Base-by-base conservation (phyloP, 2,329 filamentous ascomycete genomes). In the Apiospora hydei region DNA sequence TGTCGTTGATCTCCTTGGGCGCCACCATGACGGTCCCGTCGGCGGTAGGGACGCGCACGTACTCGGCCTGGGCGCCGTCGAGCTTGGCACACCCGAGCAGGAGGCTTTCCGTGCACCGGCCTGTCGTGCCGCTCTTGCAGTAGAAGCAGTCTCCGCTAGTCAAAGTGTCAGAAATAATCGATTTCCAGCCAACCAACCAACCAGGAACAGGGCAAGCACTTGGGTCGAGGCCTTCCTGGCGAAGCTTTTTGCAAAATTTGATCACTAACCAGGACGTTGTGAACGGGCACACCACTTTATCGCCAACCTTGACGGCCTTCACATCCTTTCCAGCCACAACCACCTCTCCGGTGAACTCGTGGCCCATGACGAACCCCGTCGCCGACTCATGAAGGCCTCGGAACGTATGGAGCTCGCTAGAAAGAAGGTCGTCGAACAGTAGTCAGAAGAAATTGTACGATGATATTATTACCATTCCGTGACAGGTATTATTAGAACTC, bases 381-480 rank as follows among this genome's bases (percentile, higher is more conserved):
- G 82, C 86, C 8, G 91, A 92, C 34, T 90, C 87, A 79, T 97
- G 91, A 77, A 94, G 92, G 47, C 95, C 95, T 66, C 95, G 92
- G 83, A 92, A 98, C 70, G 94, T 91, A 82, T 98, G 95, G 49
- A 98, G 86, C 80, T 98, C 95, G 78, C 93, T 95, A 61, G n/a
- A 13, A 13, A 13, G 5, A 14, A 34, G 67, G 43, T 13, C 1
- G 8, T 34, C 13, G 18, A 26, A 21, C 34, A 34, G 13, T n/a
- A 69, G 30, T n/a, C 18, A 34, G 47, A 38, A 18, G 7, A 30
- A 26, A 14, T n/a, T 26, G 16, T 67, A 44, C 43, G 26, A 57
- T 57, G 26, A 11, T n/a, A 57, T 57, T 30, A 38, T 38, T 7
- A 21, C 8, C 57, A 34, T 13, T 10, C 8, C n/a, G 30, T 18